Percentiles rank a stretch among this genome's conserved stretches.
These are phyloP conservation scores for Solanum medicagineum DNA, from an alignment of 257 asterid species.

Conservation along the genomic window DNA sequence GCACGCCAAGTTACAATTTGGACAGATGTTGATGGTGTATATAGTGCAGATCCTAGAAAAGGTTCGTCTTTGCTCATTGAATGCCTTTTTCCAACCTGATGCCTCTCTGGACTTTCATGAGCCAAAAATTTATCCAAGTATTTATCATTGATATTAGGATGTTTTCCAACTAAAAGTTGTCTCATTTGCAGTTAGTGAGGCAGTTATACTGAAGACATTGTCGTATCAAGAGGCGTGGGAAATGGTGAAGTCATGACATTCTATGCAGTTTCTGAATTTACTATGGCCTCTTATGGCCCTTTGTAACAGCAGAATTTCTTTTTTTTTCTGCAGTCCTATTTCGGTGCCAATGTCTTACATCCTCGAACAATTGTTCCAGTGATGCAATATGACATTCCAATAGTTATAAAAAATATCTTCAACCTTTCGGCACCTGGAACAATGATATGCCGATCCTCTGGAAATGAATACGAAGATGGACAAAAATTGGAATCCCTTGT, in stretches of 20 bases:
- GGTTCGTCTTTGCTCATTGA: constrained; percentile 28
- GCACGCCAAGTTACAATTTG: constrained; percentile 96
- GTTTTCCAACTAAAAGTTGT: not conserved
- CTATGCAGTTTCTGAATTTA: constrained; percentile 1
- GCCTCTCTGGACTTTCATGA: not conserved
- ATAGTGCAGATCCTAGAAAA: constrained; percentile 98
- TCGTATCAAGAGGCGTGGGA: constrained; percentile 99
- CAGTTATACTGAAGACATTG: constrained; percentile 76
- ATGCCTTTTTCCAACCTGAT: not conserved
- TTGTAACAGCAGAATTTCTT: constrained; percentile 8
- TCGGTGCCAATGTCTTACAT: constrained; percentile 97
- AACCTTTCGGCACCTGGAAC: constrained; percentile 94
- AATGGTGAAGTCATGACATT: constrained; percentile 48
- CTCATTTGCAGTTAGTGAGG: constrained; percentile 70
- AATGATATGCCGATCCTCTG: constrained; percentile 52
- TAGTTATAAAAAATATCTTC: constrained; percentile 94
- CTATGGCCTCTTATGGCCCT: not conserved
- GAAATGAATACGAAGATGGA: constrained; percentile 34
- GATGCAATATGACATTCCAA: constrained; percentile 91
- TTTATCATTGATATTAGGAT: not conserved
- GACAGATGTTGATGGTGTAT: constrained; percentile 98
- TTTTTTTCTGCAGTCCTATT: constrained; percentile 61
- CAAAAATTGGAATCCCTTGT: constrained; percentile 49
- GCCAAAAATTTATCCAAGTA: not conserved
- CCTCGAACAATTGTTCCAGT: constrained; percentile 98